phyloP scores from a whole-genome alignment of 768 basidiomycete genomes.

The Tephrocybe sp. region DNA sequence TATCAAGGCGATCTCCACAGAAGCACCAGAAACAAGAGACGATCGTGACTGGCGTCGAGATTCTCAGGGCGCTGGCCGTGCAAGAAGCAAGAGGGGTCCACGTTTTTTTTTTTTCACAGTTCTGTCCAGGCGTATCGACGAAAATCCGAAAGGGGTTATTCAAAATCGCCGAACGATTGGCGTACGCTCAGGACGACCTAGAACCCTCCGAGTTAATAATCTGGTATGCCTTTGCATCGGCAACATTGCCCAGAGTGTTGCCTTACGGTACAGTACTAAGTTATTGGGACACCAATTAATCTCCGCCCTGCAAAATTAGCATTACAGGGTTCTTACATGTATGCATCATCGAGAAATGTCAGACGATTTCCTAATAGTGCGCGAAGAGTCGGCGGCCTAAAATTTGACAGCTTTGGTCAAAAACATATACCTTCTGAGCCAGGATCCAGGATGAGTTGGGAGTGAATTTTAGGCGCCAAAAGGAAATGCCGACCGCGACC shows the following conservation, averaged over 20 bases:
- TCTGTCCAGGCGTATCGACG: too few relatives aligned
- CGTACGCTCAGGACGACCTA: neutral
- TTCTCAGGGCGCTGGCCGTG: neutral
- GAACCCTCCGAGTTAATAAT: neutral
- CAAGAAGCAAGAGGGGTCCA: too few relatives aligned
- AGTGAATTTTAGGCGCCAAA: too few relatives aligned
- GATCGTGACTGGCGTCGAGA: conserved; percentile 1
- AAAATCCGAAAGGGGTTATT: conserved; percentile 1
- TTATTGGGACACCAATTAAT: conserved; percentile 10
- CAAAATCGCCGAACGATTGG: conserved; percentile 9
- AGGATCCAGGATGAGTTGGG: too few relatives aligned
- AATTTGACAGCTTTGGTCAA: too few relatives aligned
- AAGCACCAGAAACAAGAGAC: conserved; percentile 3
- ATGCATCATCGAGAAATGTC: neutral
- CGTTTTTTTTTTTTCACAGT: too few relatives aligned
- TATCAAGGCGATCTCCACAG: conserved; percentile 7
- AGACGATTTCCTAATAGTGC: too few relatives aligned
- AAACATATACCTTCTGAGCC: too few relatives aligned
- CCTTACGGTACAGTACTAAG: conserved; percentile 4
- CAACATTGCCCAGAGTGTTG: neutral
- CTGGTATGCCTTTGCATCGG: neutral
- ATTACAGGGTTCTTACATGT: conserved; percentile 10
- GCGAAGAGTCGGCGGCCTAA: too few relatives aligned
- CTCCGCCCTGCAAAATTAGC: conserved; percentile 13
- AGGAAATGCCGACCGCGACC: too few relatives aligned